These are phyloP conservation scores for Coemansia asiatica DNA, from an alignment of 192 early-diverging fungal species.

Conservation along the genomic window DNA sequence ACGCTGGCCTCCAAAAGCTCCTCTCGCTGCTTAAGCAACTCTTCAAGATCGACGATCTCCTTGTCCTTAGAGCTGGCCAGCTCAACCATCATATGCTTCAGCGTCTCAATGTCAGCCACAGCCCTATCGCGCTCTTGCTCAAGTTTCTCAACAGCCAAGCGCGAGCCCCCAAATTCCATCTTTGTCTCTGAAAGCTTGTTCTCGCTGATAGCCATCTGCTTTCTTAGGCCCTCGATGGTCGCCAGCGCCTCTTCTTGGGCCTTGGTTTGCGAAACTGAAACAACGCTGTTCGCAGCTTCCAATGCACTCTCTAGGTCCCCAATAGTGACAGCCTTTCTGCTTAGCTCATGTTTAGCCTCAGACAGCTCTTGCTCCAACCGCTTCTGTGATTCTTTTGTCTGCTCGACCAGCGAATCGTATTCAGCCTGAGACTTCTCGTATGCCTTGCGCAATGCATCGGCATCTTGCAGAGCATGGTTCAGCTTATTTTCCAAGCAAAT, in stretches of 20 bases:
- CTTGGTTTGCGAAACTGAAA: conserved; percentile 8
- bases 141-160: conserved; percentile 8
- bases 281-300: conserved; percentile 24
- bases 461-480: not conserved
- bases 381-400: conserved; percentile 16
- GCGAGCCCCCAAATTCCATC: not conserved
- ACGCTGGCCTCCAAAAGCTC: conserved; percentile 31
- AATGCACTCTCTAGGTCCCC: conserved; percentile 31
- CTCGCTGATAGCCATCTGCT: conserved; percentile 2
- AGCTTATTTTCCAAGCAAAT: not conserved
- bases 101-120: conserved; percentile 16
- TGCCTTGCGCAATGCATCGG: not conserved
- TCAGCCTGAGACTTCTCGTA: not conserved
- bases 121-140: conserved; percentile 26
- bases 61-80: conserved; percentile 44
- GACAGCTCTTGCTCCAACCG: conserved; percentile 35
- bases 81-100: conserved; percentile 53
- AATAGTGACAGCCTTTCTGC: conserved; percentile 26
- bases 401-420: conserved; percentile 14
- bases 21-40: conserved; percentile 18
- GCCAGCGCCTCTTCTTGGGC: conserved; percentile 10
- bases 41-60: conserved; percentile 36
- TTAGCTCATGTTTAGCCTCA: conserved; percentile 21
- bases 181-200: not conserved
- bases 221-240: conserved; percentile 11